Evolutionary conservation across 805 yeast species (phyloP), one percentile per base, ranked within the genome.

Genomic region (Debaryomyces hansenii): DNA sequence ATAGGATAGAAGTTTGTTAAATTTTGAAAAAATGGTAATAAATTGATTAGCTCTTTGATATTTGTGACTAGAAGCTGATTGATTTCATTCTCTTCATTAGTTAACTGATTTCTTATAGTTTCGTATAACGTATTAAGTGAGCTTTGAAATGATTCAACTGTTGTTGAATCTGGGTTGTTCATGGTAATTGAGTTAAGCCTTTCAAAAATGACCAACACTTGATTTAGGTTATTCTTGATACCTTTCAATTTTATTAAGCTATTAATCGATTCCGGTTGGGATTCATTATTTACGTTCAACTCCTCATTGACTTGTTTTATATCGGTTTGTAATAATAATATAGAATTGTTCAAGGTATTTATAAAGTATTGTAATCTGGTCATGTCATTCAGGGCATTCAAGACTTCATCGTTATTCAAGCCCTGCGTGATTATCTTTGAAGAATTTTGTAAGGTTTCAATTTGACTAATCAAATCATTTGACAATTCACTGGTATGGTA

Each of bases 321-420:
- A 46, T 82, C 84, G 5, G 72, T 69, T 39, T 80, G 77, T 34
- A 85, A 59, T 2, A 87, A 72, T 37, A 77, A 71, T 20, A 84
- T 78, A 0, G 89, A 77, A 43, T 81, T 78, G 12, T 79, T 74
- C 40, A 85, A 63, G 0, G 84, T 78, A 37, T 83, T 85, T 37
- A 83, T 66, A 57, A 84, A 85, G 60, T 85, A 85, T 52, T 84
- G 86, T 40, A 86, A 64, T 48, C 88, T 72, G 8, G 86, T 78
- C 0, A 81, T 73, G n/a, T 64, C 63, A 35, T 59, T 55, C 11
- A 58, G 47, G 9, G 50, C 49, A 12, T 51, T 45, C 27, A 24
- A 6, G 7, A 48, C 48, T 9, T 36, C 48, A 33, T 44, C 53
- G 8, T 28, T 29, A n/a, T 31, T 34, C 11, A 41, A 42, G 16